These are phyloP conservation scores for Tolypocladium ophioglossoides DNA, from an alignment of 2,329 filamentous ascomycete species.

Conservation along the genomic window DNA sequence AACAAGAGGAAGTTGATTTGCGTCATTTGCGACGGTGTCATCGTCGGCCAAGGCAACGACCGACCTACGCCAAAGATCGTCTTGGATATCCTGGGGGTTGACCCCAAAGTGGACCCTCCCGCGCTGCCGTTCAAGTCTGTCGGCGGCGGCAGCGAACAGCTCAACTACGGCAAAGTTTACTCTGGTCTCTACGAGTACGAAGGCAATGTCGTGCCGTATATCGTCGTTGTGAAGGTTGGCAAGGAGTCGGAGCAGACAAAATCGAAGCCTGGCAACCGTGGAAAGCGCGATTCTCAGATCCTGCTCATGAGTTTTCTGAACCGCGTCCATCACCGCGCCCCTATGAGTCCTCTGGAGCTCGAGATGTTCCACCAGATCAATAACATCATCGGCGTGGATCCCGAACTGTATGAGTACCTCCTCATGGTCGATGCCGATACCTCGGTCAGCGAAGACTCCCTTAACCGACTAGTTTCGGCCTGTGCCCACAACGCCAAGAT, in stretches of 20 bases:
- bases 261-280: conserved; percentile 91
- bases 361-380: conserved; percentile 99
- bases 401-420: conserved; percentile 92
- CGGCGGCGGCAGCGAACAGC: conserved; percentile 76
- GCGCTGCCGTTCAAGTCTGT: conserved; percentile 91
- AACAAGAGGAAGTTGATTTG: conserved; percentile 97
- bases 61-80: conserved; percentile 96
- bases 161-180: conserved; percentile 98
- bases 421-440: conserved; percentile 98
- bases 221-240: conserved; percentile 93
- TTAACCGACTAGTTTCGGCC: conserved; percentile 84
- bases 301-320: conserved; percentile 96
- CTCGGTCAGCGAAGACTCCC: conserved; percentile 79
- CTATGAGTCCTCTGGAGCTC: conserved; percentile 92
- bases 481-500: conserved; percentile 94
- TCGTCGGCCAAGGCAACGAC: conserved; percentile 92
- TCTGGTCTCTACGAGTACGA: conserved; percentile 96
- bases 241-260: conserved; percentile 91
- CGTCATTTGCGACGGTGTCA: conserved; percentile 94
- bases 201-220: conserved; percentile 92
- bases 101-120: conserved; percentile 91
- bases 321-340: conserved; percentile 83
- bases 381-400: conserved; percentile 97
- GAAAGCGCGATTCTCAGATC: conserved; percentile 97
- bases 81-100: conserved; percentile 90